Conservation (phyloP, 371 early-diverging fungal genomes). For the Mucor saturninus region DNA sequence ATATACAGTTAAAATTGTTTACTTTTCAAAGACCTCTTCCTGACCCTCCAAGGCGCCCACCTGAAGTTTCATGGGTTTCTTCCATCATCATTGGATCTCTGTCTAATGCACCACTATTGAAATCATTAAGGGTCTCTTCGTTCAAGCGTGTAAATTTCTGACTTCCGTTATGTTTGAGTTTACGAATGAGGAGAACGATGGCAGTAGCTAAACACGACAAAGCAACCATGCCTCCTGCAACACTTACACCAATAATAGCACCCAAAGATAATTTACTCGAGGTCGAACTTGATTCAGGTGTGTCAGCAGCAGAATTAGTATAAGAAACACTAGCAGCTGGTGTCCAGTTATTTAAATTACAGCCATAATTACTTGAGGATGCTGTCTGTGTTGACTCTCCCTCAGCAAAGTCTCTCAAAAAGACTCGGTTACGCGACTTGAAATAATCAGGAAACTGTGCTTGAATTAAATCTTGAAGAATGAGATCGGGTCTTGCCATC, state of each 20-base stretch:
- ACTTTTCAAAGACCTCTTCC: constrained; percentile 16
- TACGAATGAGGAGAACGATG: constrained; percentile 17
- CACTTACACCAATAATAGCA: constrained; percentile 30
- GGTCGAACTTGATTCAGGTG: constrained; percentile 3
- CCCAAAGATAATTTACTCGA: constrained; percentile 17
- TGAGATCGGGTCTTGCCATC: constrained; percentile 38
- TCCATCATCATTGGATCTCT: constrained; percentile 30
- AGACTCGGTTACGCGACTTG: constrained; percentile 24
- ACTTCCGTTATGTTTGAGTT: constrained; percentile 18
- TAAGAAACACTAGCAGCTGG: constrained; percentile 13
- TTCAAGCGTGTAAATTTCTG: constrained; percentile 21
- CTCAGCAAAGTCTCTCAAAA: constrained; percentile 33
- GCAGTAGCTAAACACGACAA: constrained; percentile 25
- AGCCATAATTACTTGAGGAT: constrained; percentile 18
- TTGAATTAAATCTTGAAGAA: constrained; percentile 36
- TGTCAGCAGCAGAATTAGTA: constrained; percentile 17
- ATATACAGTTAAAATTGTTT: neutral
- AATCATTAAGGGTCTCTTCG: constrained; percentile 20
- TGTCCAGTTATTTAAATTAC: constrained; percentile 21
- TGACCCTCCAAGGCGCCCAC: constrained; percentile 26
- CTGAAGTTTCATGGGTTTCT: constrained; percentile 6
- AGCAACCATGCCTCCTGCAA: constrained; percentile 30
- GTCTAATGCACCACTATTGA: constrained; percentile 18
- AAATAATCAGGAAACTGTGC: constrained; percentile 40
- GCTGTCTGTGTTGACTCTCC: constrained; percentile 18